These are phyloP conservation scores for Penicillium tannophilum DNA, from an alignment of 495 filamentous ascomycete species.

Conservation along the genomic window DNA sequence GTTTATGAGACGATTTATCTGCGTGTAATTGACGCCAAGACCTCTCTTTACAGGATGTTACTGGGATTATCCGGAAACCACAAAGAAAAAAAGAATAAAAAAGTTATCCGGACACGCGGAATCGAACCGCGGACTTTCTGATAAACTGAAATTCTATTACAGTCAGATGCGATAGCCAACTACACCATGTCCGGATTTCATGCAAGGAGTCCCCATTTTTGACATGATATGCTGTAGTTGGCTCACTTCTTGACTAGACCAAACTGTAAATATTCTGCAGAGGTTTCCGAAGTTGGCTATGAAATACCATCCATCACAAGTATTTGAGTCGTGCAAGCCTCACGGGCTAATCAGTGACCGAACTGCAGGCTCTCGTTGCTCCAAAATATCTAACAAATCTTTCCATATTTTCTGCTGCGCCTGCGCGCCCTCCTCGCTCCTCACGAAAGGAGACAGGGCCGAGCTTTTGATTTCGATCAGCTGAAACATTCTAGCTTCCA, in stretches of 20 bases:
- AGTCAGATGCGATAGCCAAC: slow-evolving; percentile 8
- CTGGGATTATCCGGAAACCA: too few species aligned
- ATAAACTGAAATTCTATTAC: slow-evolving; percentile 3
- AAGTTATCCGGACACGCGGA: slow-evolving; percentile 5
- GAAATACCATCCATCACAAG: too few species aligned
- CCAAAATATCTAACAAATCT: not conserved
- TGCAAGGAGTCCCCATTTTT: too few species aligned
- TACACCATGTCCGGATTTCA: slow-evolving; percentile 5
- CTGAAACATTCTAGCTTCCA: not conserved
- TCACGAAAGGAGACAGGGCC: not conserved
- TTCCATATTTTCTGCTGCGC: not conserved
- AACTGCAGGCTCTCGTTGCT: not conserved
- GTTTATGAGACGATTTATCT: too few species aligned
- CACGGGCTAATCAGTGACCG: too few species aligned
- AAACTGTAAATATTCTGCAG: too few species aligned
- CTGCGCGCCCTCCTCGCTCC: not conserved
- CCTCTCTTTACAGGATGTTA: too few species aligned
- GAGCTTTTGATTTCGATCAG: not conserved
- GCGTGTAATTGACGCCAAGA: too few species aligned
- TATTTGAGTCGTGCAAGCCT: too few species aligned
- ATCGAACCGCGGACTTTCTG: slow-evolving; percentile 9
- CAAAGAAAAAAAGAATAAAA: not conserved
- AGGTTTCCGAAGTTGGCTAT: too few species aligned
- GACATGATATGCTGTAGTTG: too few species aligned
- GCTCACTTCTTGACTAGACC: too few species aligned